Base-by-base conservation (phyloP, 768 basidiomycete species). In the Lactifluus pinguis region DNA sequence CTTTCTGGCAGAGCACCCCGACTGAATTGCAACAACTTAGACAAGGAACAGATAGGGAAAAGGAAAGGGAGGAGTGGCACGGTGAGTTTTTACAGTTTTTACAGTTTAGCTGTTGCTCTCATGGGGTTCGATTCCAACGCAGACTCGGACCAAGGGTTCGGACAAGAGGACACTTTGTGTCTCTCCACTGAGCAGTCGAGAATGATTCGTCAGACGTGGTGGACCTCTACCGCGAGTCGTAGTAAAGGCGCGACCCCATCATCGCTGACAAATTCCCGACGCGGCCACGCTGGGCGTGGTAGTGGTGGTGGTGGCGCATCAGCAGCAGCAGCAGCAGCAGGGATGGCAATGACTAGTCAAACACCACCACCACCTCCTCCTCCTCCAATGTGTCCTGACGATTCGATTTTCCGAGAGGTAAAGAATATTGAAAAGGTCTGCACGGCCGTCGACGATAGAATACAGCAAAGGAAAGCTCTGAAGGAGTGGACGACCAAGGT, bases 1-100 rank as follows among this genome's bases (percentile, higher is more conserved):
- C 45, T 48, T 60, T 49, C 59, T 60, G 59, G 59, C 44, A 60
- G 6, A 60, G 45, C 29, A 54, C 59, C 8, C 59, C 51, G 45
- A 53, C 52, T 25, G 13, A 11, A 6, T 5, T 60, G 9, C 51
- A 60, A 14, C 6, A 49, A 36, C 45, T 54, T 15, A 51, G 21
- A 52, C 19, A 51, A n/a, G 30, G 19, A 17, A 34, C 41, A 11
- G 50, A 58, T 9, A 21, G 44, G 6, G 15, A 25, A 10, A 14
- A 47, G 21, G 4, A 4, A 7, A 25, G 25, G 19, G 45, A 45
- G 13, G 21, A 14, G 45, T 15, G 19, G 13, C 45, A 25, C 7
- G 13, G 49, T 58, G 49, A 29, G 48, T 49, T 50, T 4, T 25
- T 25, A 25, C 25, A 29, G 48, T 49, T 50, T 4, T 25, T 25